Conservation (phyloP, 2,329 filamentous ascomycete species). For the Verticillium zaregamsianum region DNA sequence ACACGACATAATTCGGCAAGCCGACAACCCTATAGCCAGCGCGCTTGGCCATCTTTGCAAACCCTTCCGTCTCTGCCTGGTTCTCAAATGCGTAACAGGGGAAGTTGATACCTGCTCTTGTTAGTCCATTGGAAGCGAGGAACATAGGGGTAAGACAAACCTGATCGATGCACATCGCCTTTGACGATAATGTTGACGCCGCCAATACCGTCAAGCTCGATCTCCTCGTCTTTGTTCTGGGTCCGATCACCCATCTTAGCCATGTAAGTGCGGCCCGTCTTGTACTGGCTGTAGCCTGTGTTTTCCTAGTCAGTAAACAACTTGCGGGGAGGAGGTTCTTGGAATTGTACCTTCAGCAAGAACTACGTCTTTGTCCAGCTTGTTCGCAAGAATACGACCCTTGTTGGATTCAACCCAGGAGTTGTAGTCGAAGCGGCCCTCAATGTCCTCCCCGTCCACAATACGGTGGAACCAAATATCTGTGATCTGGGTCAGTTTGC, state of each 20-base stretch:
- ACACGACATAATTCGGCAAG: constrained; percentile 95
- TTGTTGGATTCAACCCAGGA: constrained; percentile 96
- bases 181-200: constrained; percentile 98
- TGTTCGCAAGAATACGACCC: constrained; percentile 68
- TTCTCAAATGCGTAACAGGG: constrained; percentile 96
- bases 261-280: constrained; percentile 88
- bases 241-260: constrained; percentile 88
- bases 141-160: constrained; percentile 41
- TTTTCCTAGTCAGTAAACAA: constrained; percentile 13
- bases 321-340: not conserved
- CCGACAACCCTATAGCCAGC: constrained; percentile 91
- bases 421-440: constrained; percentile 98
- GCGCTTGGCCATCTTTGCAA: constrained; percentile 97
- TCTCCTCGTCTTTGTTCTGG: constrained; percentile 85
- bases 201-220: constrained; percentile 91
- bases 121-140: not conserved
- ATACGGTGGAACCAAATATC: constrained; percentile 98
- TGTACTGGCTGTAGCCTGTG: constrained; percentile 84
- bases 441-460: constrained; percentile 74
- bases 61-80: constrained; percentile 97
- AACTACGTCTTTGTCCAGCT: constrained; percentile 73
- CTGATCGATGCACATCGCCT: constrained; percentile 92
- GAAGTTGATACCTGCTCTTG: constrained; percentile 80
- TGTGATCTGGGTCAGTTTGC: constrained; percentile 29
- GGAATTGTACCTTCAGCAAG: constrained; percentile 73